phyloP scores from a whole-genome alignment of 352 stramenopile genomes.

The Phytophthora hybrid region DNA sequence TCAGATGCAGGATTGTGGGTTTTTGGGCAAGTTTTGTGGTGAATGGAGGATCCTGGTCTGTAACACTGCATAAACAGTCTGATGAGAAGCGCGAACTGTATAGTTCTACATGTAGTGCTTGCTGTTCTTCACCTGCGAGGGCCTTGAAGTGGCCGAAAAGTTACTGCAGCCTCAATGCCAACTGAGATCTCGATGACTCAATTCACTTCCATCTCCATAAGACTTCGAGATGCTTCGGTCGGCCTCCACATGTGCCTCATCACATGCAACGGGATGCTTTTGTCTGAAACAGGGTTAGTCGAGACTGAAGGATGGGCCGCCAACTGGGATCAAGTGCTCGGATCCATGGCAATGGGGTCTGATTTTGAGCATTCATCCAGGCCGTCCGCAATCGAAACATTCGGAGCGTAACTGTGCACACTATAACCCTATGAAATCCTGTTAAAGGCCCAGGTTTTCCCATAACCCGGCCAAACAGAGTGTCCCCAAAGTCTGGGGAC shows the following conservation, averaged over 20 bases:
- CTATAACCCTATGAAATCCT: background rate
- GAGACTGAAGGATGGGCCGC: slow-evolving; percentile 16
- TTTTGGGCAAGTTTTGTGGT: background rate
- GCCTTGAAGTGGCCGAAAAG: background rate
- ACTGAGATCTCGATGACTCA: background rate
- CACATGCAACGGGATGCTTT: slow-evolving; percentile 12
- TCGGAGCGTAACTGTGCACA: background rate
- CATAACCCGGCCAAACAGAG: slow-evolving; percentile 8
- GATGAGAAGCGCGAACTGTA: slow-evolving; percentile 31
- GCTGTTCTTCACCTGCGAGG: too few species aligned
- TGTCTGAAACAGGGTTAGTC: slow-evolving; percentile 15
- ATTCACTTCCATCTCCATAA: background rate
- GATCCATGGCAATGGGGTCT: background rate
- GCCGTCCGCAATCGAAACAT: slow-evolving; percentile 6
- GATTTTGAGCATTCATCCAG: slow-evolving; percentile 5
- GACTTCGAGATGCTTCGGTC: slow-evolving; percentile 6
- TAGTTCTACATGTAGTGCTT: slow-evolving; percentile 7
- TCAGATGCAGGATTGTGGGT: background rate
- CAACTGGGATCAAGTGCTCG: background rate
- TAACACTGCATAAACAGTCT: slow-evolving; percentile 13
- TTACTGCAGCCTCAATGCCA: background rate
- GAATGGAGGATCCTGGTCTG: slow-evolving; percentile 13
- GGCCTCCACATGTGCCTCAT: background rate
- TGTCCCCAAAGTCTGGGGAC: slow-evolving; percentile 7
- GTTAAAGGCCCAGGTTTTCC: slow-evolving; percentile 15